Conservation (phyloP, 2,329 filamentous ascomycete genomes). For the Ophiostoma tasmaniense region DNA sequence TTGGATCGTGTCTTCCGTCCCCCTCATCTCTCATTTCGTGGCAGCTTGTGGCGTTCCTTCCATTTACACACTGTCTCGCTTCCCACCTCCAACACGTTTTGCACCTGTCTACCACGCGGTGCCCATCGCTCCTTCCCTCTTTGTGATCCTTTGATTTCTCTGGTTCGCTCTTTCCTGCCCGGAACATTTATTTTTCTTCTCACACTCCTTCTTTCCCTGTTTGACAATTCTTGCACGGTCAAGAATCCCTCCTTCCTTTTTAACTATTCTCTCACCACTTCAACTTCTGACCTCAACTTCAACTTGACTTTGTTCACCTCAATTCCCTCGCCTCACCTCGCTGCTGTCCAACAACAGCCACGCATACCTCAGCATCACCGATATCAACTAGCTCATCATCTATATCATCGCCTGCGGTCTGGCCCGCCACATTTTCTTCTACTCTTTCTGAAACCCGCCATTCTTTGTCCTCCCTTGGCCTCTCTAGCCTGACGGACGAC, state of each 20-base stretch:
- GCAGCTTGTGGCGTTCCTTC: neutral
- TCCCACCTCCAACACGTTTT: neutral
- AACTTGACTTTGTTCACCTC: neutral
- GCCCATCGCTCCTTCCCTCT: neutral
- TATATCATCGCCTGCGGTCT: neutral
- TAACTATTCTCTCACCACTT: neutral
- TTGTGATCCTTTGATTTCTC: neutral
- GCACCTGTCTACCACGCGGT: neutral
- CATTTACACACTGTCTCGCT: neutral
- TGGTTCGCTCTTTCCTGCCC: neutral
- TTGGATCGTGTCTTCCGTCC: neutral
- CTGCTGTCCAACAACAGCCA: neutral
- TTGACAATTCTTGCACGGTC: neutral
- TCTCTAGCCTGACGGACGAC: neutral
- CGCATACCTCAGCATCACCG: conserved; percentile 2
- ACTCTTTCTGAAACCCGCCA: neutral
- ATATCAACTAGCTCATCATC: conserved; percentile 3
- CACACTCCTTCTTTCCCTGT: neutral
- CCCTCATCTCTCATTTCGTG: neutral
- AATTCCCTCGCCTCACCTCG: neutral
- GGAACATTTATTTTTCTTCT: neutral
- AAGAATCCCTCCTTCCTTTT: neutral
- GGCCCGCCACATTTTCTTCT: conserved; percentile 5
- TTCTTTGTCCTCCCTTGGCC: neutral
- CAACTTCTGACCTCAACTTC: neutral